phyloP scores from a whole-genome alignment of 371 early-diverging fungal species.

The Mortierella sp. region DNA sequence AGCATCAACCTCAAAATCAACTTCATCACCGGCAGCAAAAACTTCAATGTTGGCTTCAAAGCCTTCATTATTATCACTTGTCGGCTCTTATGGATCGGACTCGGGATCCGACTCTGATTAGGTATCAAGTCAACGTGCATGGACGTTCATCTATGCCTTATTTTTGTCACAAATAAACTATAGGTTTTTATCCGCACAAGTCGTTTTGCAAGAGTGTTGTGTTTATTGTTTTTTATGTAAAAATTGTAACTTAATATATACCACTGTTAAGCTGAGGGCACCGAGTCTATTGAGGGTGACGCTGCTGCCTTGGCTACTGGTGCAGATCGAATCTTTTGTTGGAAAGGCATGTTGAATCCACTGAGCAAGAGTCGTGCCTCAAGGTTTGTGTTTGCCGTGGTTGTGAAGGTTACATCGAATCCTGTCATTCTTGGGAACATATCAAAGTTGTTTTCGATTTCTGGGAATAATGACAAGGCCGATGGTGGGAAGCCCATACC shows the following conservation, averaged over 20 bases:
- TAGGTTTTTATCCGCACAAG: background rate
- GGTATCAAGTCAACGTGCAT: background rate
- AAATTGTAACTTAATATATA: background rate
- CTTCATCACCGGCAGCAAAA: background rate
- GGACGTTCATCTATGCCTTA: background rate
- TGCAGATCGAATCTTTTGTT: slow-evolving; percentile 45
- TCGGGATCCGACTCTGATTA: slow-evolving; percentile 38
- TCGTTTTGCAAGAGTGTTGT: background rate
- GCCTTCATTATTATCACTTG: slow-evolving; percentile 36
- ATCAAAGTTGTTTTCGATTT: slow-evolving; percentile 95
- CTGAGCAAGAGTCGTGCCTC: slow-evolving; percentile 88
- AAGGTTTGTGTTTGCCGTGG: slow-evolving; percentile 84
- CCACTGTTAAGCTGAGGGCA: slow-evolving; percentile 14
- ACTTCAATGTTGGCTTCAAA: background rate
- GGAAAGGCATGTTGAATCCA: slow-evolving; percentile 93
- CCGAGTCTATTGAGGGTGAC: slow-evolving; percentile 30
- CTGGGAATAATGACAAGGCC: slow-evolving; percentile 92
- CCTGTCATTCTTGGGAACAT: slow-evolving; percentile 91
- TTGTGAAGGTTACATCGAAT: slow-evolving; percentile 86
- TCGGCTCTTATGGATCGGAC: slow-evolving; percentile 46
- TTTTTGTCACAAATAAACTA: background rate
- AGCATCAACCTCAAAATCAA: background rate
- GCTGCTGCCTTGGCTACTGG: slow-evolving; percentile 35
- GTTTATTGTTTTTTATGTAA: background rate
- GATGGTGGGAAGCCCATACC: slow-evolving; percentile 88